Conservation (phyloP, 495 filamentous ascomycete species). For the Hyaloscypha bicolor region DNA sequence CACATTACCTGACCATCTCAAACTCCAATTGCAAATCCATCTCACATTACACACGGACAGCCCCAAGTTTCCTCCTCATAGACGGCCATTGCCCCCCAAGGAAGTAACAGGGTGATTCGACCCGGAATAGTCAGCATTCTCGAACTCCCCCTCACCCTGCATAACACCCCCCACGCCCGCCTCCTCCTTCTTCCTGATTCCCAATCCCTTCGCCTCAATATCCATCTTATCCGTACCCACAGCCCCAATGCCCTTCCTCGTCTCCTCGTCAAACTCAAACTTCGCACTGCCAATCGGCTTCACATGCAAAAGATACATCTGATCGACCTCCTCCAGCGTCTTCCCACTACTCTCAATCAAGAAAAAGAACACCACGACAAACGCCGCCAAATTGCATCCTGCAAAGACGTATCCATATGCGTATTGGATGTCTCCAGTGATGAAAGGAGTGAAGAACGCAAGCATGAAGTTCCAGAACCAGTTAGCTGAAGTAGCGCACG, state of each 20-base stretch:
- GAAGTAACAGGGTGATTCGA: background rate
- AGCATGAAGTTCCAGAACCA: slow-evolving; percentile 89
- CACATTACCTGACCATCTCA: too few species aligned
- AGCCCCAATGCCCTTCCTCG: slow-evolving; percentile 9
- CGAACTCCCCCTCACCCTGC: background rate
- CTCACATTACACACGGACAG: too few species aligned
- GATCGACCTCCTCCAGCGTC: slow-evolving; percentile 74
- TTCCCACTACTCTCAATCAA: slow-evolving; percentile 70
- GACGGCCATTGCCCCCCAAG: background rate
- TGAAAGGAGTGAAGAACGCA: slow-evolving; percentile 82
- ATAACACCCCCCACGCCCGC: background rate
- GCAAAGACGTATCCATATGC: slow-evolving; percentile 82
- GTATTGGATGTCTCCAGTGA: slow-evolving; percentile 68
- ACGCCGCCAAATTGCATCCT: slow-evolving; percentile 63
- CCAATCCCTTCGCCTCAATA: slow-evolving; percentile 2
- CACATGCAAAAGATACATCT: slow-evolving; percentile 78
- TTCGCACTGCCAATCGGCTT: slow-evolving; percentile 65
- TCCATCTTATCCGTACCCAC: slow-evolving; percentile 22
- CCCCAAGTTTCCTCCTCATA: background rate
- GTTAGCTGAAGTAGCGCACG: slow-evolving; percentile 76
- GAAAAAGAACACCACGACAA: slow-evolving; percentile 76
- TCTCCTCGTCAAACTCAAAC: slow-evolving; percentile 44
- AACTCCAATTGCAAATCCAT: too few species aligned
- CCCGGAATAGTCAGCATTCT: background rate
- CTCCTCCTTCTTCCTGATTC: background rate